These are phyloP conservation scores for Schwanniomyces vanrijiae DNA, from an alignment of 805 yeast genomes.

Conservation along the genomic window DNA sequence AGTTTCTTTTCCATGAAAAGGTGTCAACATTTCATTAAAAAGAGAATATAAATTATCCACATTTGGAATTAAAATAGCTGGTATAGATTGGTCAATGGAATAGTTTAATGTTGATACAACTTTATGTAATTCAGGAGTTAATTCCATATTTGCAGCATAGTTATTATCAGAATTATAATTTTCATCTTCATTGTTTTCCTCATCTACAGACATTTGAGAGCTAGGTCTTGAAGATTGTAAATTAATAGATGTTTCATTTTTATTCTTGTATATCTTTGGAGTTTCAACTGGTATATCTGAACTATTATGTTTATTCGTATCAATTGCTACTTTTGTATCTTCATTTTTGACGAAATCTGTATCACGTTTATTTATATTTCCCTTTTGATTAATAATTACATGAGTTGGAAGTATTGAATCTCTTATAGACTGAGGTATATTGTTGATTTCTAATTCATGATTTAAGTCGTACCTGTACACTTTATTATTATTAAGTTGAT, in stretches of 20 bases:
- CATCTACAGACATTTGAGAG: background rate
- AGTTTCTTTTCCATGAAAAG: constrained; percentile 74
- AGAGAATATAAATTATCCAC: constrained; percentile 16
- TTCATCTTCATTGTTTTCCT: background rate
- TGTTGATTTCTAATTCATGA: constrained; percentile 36
- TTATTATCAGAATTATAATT: background rate
- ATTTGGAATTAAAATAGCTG: constrained; percentile 28
- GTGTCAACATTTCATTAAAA: constrained; percentile 18
- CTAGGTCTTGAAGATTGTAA: background rate
- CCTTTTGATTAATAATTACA: background rate
- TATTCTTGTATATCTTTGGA: no score
- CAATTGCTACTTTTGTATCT: constrained; percentile 19
- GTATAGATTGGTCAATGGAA: constrained; percentile 37
- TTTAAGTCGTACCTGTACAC: constrained; percentile 47
- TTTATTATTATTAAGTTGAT: constrained; percentile 27
- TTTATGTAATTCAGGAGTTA: constrained; percentile 5
- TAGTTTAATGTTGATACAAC: constrained; percentile 21
- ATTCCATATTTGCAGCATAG: background rate
- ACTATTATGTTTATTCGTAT: background rate
- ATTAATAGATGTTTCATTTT: background rate
- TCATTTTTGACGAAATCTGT: constrained; percentile 24
- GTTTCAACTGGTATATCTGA: background rate
- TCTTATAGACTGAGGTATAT: constrained; percentile 21
- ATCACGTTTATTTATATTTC: background rate
- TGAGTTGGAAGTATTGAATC: constrained; percentile 2